Percentiles rank a stretch among this genome's conserved stretches.
Conservation (phyloP, 352 stramenopile species). For the Pythium graminicola region DNA sequence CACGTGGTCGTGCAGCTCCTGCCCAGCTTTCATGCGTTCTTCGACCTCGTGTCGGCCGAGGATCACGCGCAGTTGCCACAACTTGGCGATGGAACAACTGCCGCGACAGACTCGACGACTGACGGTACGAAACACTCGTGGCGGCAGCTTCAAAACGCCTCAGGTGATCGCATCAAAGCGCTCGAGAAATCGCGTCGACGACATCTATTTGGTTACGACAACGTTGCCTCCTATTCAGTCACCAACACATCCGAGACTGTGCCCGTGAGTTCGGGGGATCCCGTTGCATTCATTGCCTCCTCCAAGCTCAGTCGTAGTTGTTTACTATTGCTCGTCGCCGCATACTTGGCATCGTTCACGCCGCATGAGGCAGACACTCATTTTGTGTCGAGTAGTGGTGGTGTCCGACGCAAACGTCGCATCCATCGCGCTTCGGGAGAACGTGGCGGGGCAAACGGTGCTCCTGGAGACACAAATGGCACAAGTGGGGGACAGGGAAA, state of each 20-base stretch:
- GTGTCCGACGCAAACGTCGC: constrained; percentile 45
- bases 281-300: constrained; percentile 44
- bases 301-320: constrained; percentile 58
- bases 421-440: constrained; percentile 23
- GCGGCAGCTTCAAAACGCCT: constrained; percentile 15
- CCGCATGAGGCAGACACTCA: constrained; percentile 63
- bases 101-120: not conserved
- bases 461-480: not conserved
- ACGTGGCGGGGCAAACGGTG: constrained; percentile 10
- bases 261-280: constrained; percentile 19
- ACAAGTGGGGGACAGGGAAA: not conserved
- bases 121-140: constrained; percentile 31
- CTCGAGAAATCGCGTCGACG: constrained; percentile 46
- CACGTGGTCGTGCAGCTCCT: constrained; percentile 26
- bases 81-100: not conserved
- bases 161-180: constrained; percentile 27
- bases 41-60: constrained; percentile 15
- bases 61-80: constrained; percentile 12
- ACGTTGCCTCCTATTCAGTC: constrained; percentile 12
- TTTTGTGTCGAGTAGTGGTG: constrained; percentile 61
- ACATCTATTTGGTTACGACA: constrained; percentile 66
- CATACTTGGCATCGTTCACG: constrained; percentile 75
- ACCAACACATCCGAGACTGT: not conserved
- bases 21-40: constrained; percentile 27
- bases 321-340: constrained; percentile 62